Evolutionary conservation across 345 rosid genomes (phyloP).

Genomic region (Aethionema arabicum): DNA sequence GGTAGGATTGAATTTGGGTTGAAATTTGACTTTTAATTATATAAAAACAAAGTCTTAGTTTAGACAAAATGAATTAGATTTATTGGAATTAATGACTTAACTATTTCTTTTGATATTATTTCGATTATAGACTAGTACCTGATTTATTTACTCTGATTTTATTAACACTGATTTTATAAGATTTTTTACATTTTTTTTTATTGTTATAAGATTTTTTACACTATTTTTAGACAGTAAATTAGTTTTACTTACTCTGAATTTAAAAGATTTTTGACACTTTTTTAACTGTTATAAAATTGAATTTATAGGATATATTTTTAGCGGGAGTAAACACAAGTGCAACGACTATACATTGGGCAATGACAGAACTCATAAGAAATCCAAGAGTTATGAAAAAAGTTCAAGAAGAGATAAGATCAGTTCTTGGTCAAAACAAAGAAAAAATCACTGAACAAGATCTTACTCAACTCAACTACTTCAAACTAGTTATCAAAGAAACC

Average conservation of each 20-base stretch:
- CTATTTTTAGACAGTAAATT: too few relatives aligned
- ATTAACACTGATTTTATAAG: too few relatives aligned
- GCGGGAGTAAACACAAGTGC: slow-evolving; percentile 57
- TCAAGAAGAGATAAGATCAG: slow-evolving; percentile 51
- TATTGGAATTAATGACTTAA: too few relatives aligned
- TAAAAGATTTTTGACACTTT: neutral
- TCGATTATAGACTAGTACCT: too few relatives aligned
- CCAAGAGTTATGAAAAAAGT: slow-evolving; percentile 60
- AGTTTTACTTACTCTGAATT: too few relatives aligned
- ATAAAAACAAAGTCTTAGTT: too few relatives aligned
- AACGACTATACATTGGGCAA: slow-evolving; percentile 51
- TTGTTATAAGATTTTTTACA: too few relatives aligned
- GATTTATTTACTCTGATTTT: too few relatives aligned
- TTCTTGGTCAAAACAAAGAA: slow-evolving; percentile 34
- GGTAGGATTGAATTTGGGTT: too few relatives aligned
- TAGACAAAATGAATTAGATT: neutral
- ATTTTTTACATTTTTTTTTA: too few relatives aligned
- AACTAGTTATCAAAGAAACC: slow-evolving; percentile 50
- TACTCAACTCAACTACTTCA: slow-evolving; percentile 45
- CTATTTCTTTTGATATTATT: too few relatives aligned
- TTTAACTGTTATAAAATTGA: neutral
- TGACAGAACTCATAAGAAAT: slow-evolving; percentile 52
- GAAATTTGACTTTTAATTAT: too few relatives aligned
- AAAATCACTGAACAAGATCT: slow-evolving; percentile 38
- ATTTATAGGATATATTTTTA: slow-evolving; percentile 46